Percentiles rank a stretch among this genome's conserved stretches.
Conservation (phyloP, 768 basidiomycete genomes). For the Udeniomyces megalosporus region DNA sequence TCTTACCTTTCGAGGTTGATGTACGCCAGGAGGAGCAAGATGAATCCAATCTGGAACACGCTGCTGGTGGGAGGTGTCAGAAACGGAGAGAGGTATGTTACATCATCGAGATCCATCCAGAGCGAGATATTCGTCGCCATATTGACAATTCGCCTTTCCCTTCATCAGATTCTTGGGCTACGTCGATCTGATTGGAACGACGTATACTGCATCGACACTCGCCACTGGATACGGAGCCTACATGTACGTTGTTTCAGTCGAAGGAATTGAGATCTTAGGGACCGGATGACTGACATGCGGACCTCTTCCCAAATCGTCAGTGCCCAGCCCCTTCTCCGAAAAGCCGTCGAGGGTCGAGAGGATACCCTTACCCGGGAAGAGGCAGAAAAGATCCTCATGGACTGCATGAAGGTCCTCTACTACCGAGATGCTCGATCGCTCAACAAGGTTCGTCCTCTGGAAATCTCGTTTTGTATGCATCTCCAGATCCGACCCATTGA, state of each 20-base stretch:
- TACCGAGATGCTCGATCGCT: constrained; percentile 91
- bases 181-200: constrained; percentile 92
- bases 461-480: not conserved
- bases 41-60: constrained; percentile 91
- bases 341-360: constrained; percentile 71
- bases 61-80: constrained; percentile 82
- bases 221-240: constrained; percentile 89
- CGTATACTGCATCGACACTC: constrained; percentile 78
- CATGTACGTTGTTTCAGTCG: constrained; percentile 33
- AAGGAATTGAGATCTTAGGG: not conserved
- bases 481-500: no score
- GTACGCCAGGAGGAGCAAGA: constrained; percentile 72
- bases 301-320: not conserved
- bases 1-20: constrained; percentile 79
- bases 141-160: not conserved
- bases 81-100: constrained; percentile 53
- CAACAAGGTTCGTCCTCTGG: constrained; percentile 54
- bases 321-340: constrained; percentile 78
- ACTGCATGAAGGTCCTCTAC: constrained; percentile 81
- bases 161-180: constrained; percentile 65
- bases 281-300: not conserved
- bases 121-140: no score
- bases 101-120: not conserved
- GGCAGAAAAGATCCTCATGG: constrained; percentile 59
- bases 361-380: constrained; percentile 59